phyloP scores from a whole-genome alignment of 1,139 yeast species.

The Pneumocystis wakefieldiae region DNA sequence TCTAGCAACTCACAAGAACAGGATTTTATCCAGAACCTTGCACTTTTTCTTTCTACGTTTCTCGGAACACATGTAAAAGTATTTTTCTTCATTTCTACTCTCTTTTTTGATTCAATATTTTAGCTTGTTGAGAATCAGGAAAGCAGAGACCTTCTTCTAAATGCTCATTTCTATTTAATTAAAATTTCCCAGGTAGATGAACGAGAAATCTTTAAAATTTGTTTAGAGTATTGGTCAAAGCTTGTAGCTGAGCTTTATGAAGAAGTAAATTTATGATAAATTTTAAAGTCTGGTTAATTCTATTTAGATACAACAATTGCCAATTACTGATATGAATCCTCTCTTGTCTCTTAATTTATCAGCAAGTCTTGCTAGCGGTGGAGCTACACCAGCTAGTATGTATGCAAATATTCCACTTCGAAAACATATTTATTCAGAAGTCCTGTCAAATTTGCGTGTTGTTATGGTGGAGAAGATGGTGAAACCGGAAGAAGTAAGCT shows the following conservation, averaged over 20 bases:
- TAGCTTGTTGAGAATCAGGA: constrained; percentile 51
- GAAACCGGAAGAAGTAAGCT: constrained; percentile 79
- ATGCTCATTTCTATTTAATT: constrained; percentile 66
- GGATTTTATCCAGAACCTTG: constrained; percentile 87
- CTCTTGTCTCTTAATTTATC: constrained; percentile 49
- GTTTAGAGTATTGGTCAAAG: constrained; percentile 85
- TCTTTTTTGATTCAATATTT: background rate
- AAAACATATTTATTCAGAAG: constrained; percentile 62
- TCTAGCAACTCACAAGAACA: constrained; percentile 73
- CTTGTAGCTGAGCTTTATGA: constrained; percentile 66
- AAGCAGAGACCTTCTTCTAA: constrained; percentile 45
- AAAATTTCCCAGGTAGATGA: constrained; percentile 85
- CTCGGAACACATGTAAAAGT: constrained; percentile 53
- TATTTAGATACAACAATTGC: constrained; percentile 48
- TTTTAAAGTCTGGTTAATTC: background rate
- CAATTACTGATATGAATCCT: constrained; percentile 57
- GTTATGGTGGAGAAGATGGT: constrained; percentile 96
- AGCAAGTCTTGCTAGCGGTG: constrained; percentile 38
- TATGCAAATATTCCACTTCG: constrained; percentile 66
- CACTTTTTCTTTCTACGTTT: constrained; percentile 81
- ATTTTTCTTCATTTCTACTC: background rate
- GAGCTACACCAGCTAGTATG: constrained; percentile 75
- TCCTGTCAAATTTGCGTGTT: constrained; percentile 67
- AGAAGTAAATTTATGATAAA: constrained; percentile 28
- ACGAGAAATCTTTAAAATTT: constrained; percentile 86